Evolutionary conservation across 2,329 filamentous ascomycete species (phyloP), one percentile per base, ranked within the genome.

Genomic region (Colletotrichum gloeosporioides): DNA sequence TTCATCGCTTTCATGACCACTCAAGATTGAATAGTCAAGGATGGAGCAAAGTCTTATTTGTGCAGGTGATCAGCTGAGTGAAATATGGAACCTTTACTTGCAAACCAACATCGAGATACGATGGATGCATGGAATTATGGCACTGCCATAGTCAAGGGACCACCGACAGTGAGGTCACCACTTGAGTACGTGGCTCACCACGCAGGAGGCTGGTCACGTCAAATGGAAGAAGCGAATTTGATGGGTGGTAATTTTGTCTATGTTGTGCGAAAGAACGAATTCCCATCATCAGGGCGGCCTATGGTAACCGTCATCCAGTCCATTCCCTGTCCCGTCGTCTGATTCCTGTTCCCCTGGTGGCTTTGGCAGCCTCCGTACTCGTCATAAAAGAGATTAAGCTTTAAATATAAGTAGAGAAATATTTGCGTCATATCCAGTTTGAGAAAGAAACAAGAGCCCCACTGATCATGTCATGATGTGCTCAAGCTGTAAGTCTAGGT

Each of bases 401-500:
- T 73, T 69, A 61, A 72, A 36, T 67, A 22, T 53, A 68, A 73
- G 12, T 71, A 18, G 44, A 66, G 65, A 69, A 1, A 29, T 76
- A 18, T 32, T 69, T 61, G 57, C 49, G 13, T 69, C 22, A 65
- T 61, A 69, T 76, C 34, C 49, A 59, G 57, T 32, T 34, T n/a
- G 22, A 75, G 57, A 67, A 67, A 16, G 44, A 67, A 39, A 31
- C 36, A 31, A 62, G 55, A 57, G 66, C 66, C 61, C n/a, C 59
- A 29, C 22, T 61, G 65, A 53, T 68, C 65, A 49, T 49, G 62
- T 65, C 62, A 53, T 74, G 74, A 63, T 63, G 32, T 59, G 74
- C 69, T 67, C 74, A 70, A 68, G 62, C 61, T 64, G 18, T 39
- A 32, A 61, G 49, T 76, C 63, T 77, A 77, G 70, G 74, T 77